Conservation (phyloP, 2,329 filamentous ascomycete species). For the Pestalotiopsis sp. region DNA sequence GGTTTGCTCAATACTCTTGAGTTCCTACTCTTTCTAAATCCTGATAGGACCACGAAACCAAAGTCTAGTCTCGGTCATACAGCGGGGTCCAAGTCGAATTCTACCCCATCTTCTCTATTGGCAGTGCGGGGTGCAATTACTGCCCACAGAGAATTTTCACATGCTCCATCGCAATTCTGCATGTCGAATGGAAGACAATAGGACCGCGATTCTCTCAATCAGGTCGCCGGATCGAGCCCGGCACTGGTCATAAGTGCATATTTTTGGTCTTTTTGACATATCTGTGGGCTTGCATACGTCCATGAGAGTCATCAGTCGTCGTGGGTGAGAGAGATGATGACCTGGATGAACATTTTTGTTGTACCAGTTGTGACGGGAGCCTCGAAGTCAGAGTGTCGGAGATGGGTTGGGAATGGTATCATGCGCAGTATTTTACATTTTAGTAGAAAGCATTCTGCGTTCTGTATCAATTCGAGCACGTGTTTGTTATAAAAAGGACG, state of each 20-base stretch:
- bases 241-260: slow-evolving; percentile 28
- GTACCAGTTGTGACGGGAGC: too few species aligned
- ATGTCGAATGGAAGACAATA: background rate
- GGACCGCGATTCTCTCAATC: background rate
- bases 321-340: too few species aligned
- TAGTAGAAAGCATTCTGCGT: too few species aligned
- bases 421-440: too few species aligned
- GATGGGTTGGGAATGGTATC: too few species aligned
- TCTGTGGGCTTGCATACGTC: background rate
- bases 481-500: too few species aligned
- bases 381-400: too few species aligned
- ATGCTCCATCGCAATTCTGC: background rate
- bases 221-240: slow-evolving; percentile 38
- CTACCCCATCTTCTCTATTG: background rate
- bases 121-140: background rate
- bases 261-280: background rate
- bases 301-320: background rate
- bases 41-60: background rate
- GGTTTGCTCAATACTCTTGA: too few species aligned
- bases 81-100: background rate
- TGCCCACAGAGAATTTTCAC: background rate
- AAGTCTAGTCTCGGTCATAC: background rate
- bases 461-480: too few species aligned
- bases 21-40: background rate
- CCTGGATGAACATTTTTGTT: too few species aligned